phyloP scores from a whole-genome alignment of 2,329 filamentous ascomycete genomes.

The Torrubiellomyces zombiae region DNA sequence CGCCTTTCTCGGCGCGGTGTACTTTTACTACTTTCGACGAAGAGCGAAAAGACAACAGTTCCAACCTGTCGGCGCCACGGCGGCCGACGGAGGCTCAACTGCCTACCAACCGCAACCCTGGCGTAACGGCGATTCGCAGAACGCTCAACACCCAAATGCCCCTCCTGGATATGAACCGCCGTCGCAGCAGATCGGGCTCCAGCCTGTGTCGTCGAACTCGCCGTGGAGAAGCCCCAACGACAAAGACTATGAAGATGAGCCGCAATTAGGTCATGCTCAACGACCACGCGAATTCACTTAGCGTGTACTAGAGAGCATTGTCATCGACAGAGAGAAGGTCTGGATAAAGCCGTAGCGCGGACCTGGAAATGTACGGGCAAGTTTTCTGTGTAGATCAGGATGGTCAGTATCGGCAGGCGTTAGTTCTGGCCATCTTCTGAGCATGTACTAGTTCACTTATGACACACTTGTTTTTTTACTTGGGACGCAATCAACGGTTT shows the following conservation, averaged over 20 bases:
- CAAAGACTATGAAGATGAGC: slow-evolving; percentile 15
- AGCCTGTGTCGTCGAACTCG: slow-evolving; percentile 11
- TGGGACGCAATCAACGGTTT: background rate
- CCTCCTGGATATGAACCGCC: slow-evolving; percentile 18
- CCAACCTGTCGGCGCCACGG: slow-evolving; percentile 3
- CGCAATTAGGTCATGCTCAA: slow-evolving; percentile 14
- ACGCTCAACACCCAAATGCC: slow-evolving; percentile 11
- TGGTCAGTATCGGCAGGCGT: no score
- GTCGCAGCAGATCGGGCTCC: slow-evolving; percentile 14
- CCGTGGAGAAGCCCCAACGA: slow-evolving; percentile 10
- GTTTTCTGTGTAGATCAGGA: background rate
- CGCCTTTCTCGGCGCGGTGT: slow-evolving; percentile 20
- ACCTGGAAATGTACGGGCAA: background rate
- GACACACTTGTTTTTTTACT: no score
- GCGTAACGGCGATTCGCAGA: slow-evolving; percentile 8
- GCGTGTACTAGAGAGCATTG: background rate
- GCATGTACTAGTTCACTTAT: no score
- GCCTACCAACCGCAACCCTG: slow-evolving; percentile 14
- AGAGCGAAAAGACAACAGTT: slow-evolving; percentile 9
- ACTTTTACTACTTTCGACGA: slow-evolving; percentile 15
- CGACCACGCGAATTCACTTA: slow-evolving; percentile 17
- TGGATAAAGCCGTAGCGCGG: no score
- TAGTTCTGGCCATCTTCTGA: no score
- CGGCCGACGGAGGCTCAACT: slow-evolving; percentile 6
- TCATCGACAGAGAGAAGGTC: background rate